Base-by-base conservation (phyloP, 768 basidiomycete genomes). In the Termitomyces sp. region DNA sequence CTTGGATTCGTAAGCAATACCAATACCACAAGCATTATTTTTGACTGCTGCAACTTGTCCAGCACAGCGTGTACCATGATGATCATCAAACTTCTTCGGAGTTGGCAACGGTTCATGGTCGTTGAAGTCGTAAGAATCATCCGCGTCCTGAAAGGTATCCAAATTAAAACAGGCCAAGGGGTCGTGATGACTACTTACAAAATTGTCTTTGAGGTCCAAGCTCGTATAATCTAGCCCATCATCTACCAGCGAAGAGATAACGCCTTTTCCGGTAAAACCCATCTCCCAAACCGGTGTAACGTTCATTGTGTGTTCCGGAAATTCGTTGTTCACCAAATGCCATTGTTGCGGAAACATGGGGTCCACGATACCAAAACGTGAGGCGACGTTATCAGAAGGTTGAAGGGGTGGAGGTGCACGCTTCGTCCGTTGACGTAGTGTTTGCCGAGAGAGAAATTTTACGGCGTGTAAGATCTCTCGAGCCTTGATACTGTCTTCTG, bases 51-150 rank as follows among this genome's bases (percentile, higher is more conserved):
- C 94, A 49, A 99, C 85, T 72, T 99, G 96, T 29, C 97, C 97
- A 1, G 96, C 96, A 69, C 97, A 99, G 2, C 97, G 89, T 0
- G 97, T 99, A 12, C 97, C 97, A 67, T 99, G 97, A 64, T 92
- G 92, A 64, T 99, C 97, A 62, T 98, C 95, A 26, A 78, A 81
- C 44, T 95, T 84, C 57, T 87, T 82, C 0, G 97, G 97, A 34
- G 87, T 88, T 10, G 97, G 97, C 6, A 98, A 77, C 14, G 84
- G 76, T 27, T 84, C 84, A 66, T 98, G 94, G 67, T 96, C 94
- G 69, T 99, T 99, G 71, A 94, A 99, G 71, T 99, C 95, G 68
- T 94, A 90, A 0, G 95, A 98, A 58, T 94, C 86, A 24, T 83
- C 84, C 12, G 87, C 83, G 67, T 87, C 92, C 95, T 97, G 61